These are phyloP conservation scores for Perkinsus olseni DNA, from an alignment of 169 alveolate species.

Conservation along the genomic window DNA sequence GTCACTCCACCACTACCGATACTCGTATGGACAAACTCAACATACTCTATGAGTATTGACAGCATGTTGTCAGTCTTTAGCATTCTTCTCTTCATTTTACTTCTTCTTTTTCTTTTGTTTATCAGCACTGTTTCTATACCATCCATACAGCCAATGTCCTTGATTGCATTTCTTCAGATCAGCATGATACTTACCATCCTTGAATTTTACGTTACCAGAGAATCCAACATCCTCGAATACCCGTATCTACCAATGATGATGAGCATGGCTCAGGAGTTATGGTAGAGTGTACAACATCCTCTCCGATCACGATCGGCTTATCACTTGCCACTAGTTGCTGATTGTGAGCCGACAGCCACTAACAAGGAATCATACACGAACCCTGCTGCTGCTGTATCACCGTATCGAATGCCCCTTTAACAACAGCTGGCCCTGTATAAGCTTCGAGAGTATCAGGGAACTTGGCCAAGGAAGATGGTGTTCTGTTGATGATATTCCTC, in stretches of 20 bases:
- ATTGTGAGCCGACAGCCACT: not conserved
- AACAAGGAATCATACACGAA: not conserved
- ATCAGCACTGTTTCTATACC: not conserved
- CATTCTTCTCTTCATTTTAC: too few species aligned
- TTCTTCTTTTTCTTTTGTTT: too few species aligned
- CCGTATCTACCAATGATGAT: not conserved
- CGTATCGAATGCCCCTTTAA: not conserved
- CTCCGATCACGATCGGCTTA: not conserved
- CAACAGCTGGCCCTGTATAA: not conserved
- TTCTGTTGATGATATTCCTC: not conserved
- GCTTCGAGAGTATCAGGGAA: not conserved
- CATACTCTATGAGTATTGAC: too few species aligned
- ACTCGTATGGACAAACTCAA: too few species aligned
- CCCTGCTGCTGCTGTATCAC: not conserved
- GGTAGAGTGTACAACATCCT: not conserved
- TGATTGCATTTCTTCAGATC: not conserved
- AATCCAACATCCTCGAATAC: not conserved
- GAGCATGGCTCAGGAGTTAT: not conserved
- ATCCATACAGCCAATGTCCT: not conserved
- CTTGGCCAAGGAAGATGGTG: not conserved
- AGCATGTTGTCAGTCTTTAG: too few species aligned
- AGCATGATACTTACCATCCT: not conserved
- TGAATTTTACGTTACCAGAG: not conserved
- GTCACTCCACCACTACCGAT: too few species aligned
- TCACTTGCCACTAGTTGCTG: not conserved